phyloP scores from a whole-genome alignment of 345 rosid species.

The Dovyalis caffra region DNA sequence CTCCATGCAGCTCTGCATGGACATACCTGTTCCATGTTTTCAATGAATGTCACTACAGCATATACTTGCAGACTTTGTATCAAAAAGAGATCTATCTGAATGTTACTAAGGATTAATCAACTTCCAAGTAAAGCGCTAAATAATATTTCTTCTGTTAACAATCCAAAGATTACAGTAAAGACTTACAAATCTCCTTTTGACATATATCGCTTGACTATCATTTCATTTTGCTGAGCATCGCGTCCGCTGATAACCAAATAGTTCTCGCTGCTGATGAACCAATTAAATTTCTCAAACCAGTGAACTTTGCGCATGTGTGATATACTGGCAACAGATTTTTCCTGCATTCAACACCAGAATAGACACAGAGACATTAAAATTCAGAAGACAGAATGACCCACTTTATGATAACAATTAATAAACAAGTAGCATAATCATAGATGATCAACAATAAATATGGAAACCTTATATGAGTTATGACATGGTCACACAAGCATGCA shows the following conservation, averaged over 20 bases:
- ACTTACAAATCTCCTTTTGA: slow-evolving; percentile 94
- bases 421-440: background rate
- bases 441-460: background rate
- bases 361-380: background rate
- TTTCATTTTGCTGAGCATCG: slow-evolving; percentile 97
- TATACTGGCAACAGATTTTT: slow-evolving; percentile 81
- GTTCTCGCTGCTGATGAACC: slow-evolving; percentile 98
- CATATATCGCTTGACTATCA: slow-evolving; percentile 97
- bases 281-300: slow-evolving; percentile 99
- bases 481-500: background rate
- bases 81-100: background rate
- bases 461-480: background rate
- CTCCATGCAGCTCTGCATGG: slow-evolving; percentile 97
- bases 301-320: slow-evolving; percentile 95
- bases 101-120: background rate
- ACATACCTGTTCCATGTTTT: slow-evolving; percentile 64
- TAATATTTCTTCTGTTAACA: background rate
- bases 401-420: background rate
- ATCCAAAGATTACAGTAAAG: slow-evolving; percentile 8
- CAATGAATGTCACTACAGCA: background rate
- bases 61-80: background rate
- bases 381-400: background rate
- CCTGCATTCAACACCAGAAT: slow-evolving; percentile 41
- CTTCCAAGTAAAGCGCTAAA: slow-evolving; percentile 5
- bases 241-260: slow-evolving; percentile 93